These are phyloP conservation scores for Pseudopediastrum boryanum DNA, from an alignment of 139 green algal genomes.

Conservation along the genomic window DNA sequence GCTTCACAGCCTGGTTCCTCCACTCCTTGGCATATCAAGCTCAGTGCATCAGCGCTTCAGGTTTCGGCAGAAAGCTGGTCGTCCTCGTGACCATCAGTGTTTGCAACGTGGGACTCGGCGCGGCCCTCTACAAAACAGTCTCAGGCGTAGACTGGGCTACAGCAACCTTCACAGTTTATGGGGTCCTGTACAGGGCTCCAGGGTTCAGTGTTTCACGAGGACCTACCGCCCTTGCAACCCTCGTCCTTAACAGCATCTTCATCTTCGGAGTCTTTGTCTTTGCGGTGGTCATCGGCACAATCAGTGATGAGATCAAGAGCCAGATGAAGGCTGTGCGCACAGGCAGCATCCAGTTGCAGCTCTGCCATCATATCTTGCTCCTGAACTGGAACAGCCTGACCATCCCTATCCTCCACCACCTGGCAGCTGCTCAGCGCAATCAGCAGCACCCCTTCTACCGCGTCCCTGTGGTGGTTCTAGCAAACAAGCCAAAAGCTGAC, in stretches of 20 bases:
- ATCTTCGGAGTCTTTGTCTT: conserved; percentile 41
- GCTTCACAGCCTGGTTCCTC: neutral
- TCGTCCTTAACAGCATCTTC: conserved; percentile 37
- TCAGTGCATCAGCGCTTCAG: neutral
- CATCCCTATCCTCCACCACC: conserved; percentile 23
- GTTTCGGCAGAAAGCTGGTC: neutral
- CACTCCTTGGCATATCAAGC: neutral
- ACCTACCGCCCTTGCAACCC: neutral
- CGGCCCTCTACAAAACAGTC: neutral
- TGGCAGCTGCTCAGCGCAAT: conserved; percentile 25
- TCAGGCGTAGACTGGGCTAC: neutral
- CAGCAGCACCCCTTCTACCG: conserved; percentile 17
- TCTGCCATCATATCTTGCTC: conserved; percentile 16
- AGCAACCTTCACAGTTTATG: too few relatives aligned
- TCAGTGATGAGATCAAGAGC: conserved; percentile 31
- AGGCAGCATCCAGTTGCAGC: conserved; percentile 9
- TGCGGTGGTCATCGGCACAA: conserved; percentile 24
- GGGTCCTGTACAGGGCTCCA: conserved; percentile 28
- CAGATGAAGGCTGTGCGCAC: conserved; percentile 19
- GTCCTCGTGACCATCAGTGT: neutral
- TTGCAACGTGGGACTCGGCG: neutral
- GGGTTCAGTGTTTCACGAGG: conserved; percentile 18
- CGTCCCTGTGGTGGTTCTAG: conserved; percentile 37
- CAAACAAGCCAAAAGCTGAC: neutral
- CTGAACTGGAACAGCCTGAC: conserved; percentile 29